A percentile compares a stretch with the other conserved stretches of the same genome.
phyloP scores from a whole-genome alignment of 805 yeast species.

The Ogataea neopini region DNA sequence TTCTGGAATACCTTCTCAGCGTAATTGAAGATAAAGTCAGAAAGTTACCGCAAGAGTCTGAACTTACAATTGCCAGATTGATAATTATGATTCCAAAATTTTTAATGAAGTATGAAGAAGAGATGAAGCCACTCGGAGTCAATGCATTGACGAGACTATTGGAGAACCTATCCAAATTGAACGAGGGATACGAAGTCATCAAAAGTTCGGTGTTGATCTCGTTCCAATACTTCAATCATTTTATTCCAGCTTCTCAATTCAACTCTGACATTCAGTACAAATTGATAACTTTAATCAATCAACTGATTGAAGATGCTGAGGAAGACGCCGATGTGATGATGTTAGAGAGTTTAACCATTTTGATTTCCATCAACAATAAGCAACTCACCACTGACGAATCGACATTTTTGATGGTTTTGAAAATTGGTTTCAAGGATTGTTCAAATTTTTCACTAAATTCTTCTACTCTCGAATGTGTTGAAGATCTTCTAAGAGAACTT shows the following conservation, averaged over 20 bases:
- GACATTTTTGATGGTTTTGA: constrained; percentile 56
- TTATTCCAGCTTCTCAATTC: constrained; percentile 26
- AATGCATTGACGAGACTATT: constrained; percentile 27
- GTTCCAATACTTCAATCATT: constrained; percentile 45
- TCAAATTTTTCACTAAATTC: constrained; percentile 68
- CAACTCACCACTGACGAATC: constrained; percentile 34
- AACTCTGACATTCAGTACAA: constrained; percentile 27
- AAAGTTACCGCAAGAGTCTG: constrained; percentile 24
- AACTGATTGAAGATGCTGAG: constrained; percentile 59
- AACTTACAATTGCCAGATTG: constrained; percentile 49
- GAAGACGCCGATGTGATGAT: constrained; percentile 80
- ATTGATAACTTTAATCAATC: constrained; percentile 39
- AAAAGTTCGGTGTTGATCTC: constrained; percentile 47
- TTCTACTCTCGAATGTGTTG: constrained; percentile 70
- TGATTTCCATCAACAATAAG: constrained; percentile 49
- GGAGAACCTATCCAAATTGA: constrained; percentile 25
- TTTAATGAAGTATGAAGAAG: constrained; percentile 50
- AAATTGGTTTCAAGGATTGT: constrained; percentile 70
- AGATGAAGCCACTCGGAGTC: constrained; percentile 27
- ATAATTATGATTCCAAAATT: constrained; percentile 57
- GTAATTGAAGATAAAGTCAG: constrained; percentile 15
- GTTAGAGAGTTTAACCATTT: constrained; percentile 65
- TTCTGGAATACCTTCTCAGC: constrained; percentile 24
- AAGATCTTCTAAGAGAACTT: constrained; percentile 53
- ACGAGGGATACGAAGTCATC: constrained; percentile 24